Base-by-base conservation (phyloP, 2,329 filamentous ascomycete species). In the Paecilomyces niveus region DNA sequence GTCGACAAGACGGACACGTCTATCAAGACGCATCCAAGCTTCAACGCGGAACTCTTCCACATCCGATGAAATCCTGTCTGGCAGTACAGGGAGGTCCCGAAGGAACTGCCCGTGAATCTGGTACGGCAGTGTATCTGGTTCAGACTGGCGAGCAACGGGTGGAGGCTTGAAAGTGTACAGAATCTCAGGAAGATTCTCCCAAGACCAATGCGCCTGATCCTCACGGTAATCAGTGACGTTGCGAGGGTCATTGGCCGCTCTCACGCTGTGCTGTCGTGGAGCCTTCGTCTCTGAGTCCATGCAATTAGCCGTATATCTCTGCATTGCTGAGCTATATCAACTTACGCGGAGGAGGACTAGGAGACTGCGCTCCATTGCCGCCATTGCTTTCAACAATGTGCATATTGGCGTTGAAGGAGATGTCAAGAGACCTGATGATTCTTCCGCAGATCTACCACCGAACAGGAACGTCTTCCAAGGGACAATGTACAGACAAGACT, bases 21-120 rank as follows among this genome's bases (percentile, higher is more conserved):
- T 54, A 56, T 73, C 70, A 1, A 69, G 54, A 3, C 70, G 65
- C 57, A 66, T 60, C 71, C 71, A 73, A 8, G 70, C 65, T 49
- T 73, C 71, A 32, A 69, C 68, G 2, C 69, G 60, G 49, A 66
- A 70, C 35, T 67, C 67, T 56, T 70, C 68, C 13, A 73, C 68
- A n/a, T 67, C 59, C 4, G 65, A 63, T 0, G 68, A 64, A 21
- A 72, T 70, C 4, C 67, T 62, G 53, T 70, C 65, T 1, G 71
- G 70, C 10, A 73, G 60, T 11, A 70, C 61, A 1, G 62, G 58
- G 13, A 72, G 62, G 1, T 58, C 45, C 3, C 62, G 58, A 6
- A 72, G 7, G 0, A 29, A 26, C 35, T 56, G 52, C 7, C 61
- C 64, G 58, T 58, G 62, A 24, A 64, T 62, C 1, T 11, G 18